Evolutionary conservation across 805 yeast species (phyloP).

Genomic region (Pichia kluyveri): DNA sequence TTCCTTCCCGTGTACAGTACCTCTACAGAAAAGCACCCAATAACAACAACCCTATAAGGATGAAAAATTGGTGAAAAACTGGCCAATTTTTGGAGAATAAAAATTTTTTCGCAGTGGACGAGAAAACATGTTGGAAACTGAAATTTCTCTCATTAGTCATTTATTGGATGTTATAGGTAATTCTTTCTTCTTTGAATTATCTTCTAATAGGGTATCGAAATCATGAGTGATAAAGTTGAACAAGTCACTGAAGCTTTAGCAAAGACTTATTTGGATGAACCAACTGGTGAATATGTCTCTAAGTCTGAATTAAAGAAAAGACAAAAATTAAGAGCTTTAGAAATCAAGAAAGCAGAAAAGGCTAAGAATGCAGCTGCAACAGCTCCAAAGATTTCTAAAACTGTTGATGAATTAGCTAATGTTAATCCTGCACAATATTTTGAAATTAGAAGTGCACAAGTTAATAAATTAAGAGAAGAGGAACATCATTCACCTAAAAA

Average conservation of each 20-base stretch:
- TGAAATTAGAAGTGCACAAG: constrained; percentile 87
- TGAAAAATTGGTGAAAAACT: too few species aligned
- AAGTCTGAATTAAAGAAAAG: constrained; percentile 94
- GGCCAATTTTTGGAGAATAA: too few species aligned
- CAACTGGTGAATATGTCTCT: constrained; percentile 93
- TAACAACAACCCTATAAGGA: too few species aligned
- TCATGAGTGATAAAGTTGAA: constrained; percentile 33
- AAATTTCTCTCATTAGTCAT: too few species aligned
- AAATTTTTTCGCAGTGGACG: too few species aligned
- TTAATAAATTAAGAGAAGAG: constrained; percentile 58
- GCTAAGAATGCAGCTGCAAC: constrained; percentile 56
- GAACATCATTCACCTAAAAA: constrained; percentile 46
- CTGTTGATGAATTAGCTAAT: constrained; percentile 73
- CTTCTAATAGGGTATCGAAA: too few species aligned
- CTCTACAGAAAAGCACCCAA: too few species aligned
- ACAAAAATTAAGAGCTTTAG: constrained; percentile 78
- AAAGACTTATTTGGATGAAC: constrained; percentile 83
- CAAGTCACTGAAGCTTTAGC: constrained; percentile 55
- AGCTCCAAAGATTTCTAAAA: constrained; percentile 44
- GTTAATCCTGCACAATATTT: constrained; percentile 91
- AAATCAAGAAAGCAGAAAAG: constrained; percentile 88
- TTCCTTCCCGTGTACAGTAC: too few species aligned
- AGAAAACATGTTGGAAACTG: too few species aligned
- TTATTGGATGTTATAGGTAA: too few species aligned
- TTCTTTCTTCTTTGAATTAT: too few species aligned